phyloP scores from a whole-genome alignment of 148 eudicot genomes.

The Silene uniflora region DNA sequence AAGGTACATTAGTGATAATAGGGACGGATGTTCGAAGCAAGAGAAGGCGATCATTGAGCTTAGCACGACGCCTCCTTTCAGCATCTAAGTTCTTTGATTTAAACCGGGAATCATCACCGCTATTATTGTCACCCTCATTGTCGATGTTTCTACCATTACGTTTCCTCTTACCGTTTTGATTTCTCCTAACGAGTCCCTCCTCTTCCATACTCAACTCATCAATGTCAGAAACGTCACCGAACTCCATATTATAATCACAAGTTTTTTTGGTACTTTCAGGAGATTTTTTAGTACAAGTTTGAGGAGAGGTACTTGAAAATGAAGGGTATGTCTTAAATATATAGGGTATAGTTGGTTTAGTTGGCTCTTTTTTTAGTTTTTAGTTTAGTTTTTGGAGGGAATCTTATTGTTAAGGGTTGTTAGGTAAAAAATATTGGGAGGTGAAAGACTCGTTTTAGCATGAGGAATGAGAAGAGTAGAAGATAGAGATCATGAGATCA shows the following conservation, averaged over 20 bases:
- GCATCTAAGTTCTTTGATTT: conserved; percentile 79
- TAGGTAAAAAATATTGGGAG: conserved; percentile 14
- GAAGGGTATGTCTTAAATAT: background rate
- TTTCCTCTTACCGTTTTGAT: conserved; percentile 15
- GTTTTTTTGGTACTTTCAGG: no score
- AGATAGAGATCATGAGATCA: background rate
- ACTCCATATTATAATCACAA: conserved; percentile 17
- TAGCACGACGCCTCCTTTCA: conserved; percentile 67
- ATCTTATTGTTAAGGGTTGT: conserved; percentile 35
- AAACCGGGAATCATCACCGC: conserved; percentile 28
- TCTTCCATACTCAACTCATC: conserved; percentile 29
- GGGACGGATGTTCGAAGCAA: conserved; percentile 79
- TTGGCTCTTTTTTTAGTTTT: conserved; percentile 14
- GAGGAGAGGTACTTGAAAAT: background rate
- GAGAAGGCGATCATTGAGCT: conserved; percentile 58
- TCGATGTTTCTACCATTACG: background rate
- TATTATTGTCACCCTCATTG: background rate
- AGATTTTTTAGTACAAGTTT: background rate
- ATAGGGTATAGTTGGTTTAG: background rate
- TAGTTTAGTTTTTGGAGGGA: conserved; percentile 17
- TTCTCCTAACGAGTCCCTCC: conserved; percentile 17
- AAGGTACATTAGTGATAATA: conserved; percentile 75
- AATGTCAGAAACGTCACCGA: conserved; percentile 22
- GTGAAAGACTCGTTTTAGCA: conserved; percentile 28
- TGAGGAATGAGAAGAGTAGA: conserved; percentile 26